These are phyloP conservation scores for Metarhizium rileyi DNA, from an alignment of 2,329 filamentous ascomycete species.

Conservation along the genomic window DNA sequence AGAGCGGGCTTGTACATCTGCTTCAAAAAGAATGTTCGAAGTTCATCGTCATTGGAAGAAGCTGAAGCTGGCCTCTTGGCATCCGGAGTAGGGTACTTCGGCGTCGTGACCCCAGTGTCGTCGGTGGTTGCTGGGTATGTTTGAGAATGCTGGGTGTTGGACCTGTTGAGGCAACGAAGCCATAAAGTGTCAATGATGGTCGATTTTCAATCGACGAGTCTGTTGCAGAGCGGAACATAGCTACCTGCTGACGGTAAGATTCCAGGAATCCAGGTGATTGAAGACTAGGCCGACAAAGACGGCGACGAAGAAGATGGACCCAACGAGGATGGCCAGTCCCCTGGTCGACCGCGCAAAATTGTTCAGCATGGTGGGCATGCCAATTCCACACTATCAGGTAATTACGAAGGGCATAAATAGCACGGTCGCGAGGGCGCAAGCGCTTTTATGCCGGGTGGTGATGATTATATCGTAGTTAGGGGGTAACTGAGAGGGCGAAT, in stretches of 20 bases:
- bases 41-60: constrained; percentile 5
- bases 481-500: neutral
- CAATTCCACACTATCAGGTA: neutral
- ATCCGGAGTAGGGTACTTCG: neutral
- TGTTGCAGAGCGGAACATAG: too few relatives aligned
- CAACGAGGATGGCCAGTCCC: constrained; percentile 19
- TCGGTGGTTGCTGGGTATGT: neutral
- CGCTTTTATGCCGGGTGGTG: neutral
- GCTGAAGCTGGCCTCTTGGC: neutral
- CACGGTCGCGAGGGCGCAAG: neutral
- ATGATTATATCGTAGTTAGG: neutral
- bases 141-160: neutral
- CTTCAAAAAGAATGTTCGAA: constrained; percentile 23
- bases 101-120: neutral
- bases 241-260: constrained; percentile 13
- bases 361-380: constrained; percentile 16
- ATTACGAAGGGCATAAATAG: neutral
- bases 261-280: constrained; percentile 22
- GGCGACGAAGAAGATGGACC: constrained; percentile 22
- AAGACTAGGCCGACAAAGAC: constrained; percentile 22
- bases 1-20: constrained; percentile 21
- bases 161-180: neutral
- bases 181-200: neutral
- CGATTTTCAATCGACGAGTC: too few relatives aligned
- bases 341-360: constrained; percentile 20